Percentiles rank a stretch among this genome's conserved stretches.
These are phyloP conservation scores for Nakazawaea ishiwadae DNA, from an alignment of 805 yeast species.

Conservation along the genomic window DNA sequence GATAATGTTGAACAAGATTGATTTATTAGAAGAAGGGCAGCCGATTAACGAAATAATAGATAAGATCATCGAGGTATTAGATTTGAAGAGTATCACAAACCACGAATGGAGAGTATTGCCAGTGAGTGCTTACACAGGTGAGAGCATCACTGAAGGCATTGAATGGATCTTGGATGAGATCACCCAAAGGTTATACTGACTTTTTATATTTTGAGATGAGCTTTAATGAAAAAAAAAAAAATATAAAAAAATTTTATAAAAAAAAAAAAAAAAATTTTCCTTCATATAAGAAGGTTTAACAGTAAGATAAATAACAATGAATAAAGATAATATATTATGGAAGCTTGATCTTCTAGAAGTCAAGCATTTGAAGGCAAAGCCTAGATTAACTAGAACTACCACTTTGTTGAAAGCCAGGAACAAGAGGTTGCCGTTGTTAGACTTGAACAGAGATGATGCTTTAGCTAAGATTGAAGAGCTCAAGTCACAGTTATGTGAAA, in stretches of 20 bases:
- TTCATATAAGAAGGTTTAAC: not conserved
- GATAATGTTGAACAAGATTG: constrained; percentile 72
- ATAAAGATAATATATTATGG: constrained; percentile 41
- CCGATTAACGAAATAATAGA: constrained; percentile 16
- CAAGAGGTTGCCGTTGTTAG: constrained; percentile 35
- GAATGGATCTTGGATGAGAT: constrained; percentile 41
- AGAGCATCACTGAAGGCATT: constrained; percentile 33
- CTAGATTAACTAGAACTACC: constrained; percentile 47
- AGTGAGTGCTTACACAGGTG: constrained; percentile 46
- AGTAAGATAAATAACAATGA: constrained; percentile 13
- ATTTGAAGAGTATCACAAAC: constrained; percentile 27
- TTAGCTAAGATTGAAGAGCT: constrained; percentile 36
- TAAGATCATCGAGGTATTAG: constrained; percentile 21
- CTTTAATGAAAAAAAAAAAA: constrained; percentile 1
- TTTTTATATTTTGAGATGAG: not conserved
- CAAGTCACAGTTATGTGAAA: constrained; percentile 39
- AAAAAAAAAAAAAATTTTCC: not conserved
- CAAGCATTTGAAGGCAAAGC: constrained; percentile 35
- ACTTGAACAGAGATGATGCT: constrained; percentile 38
- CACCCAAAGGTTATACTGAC: constrained; percentile 29
- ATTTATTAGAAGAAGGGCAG: constrained; percentile 35
- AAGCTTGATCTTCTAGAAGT: constrained; percentile 53
- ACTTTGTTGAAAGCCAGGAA: constrained; percentile 41
- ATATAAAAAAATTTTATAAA: not conserved
- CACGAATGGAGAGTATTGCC: constrained; percentile 38